phyloP scores from a whole-genome alignment of 1,284 basidiomycete species.

The Rhodotorula sp. region DNA sequence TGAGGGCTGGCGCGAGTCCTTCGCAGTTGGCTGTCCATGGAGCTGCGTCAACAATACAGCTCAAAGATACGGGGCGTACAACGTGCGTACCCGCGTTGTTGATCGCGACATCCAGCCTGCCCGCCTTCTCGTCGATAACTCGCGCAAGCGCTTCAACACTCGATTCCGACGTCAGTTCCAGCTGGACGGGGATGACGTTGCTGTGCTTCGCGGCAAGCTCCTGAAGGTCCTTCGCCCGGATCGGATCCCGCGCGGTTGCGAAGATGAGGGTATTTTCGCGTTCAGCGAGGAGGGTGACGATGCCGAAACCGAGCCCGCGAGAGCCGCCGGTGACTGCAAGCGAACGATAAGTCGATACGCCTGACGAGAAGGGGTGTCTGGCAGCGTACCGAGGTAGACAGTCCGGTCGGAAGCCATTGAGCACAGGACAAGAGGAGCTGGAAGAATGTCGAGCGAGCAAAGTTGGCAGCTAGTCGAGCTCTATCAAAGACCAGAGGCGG shows the following conservation, averaged over 20 bases:
- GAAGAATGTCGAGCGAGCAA: no score
- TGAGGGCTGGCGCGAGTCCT: neutral
- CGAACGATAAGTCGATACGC: no score
- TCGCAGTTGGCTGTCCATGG: no score
- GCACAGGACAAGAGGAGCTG: no score
- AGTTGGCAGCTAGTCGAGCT: no score
- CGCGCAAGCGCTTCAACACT: slow-evolving; percentile 5
- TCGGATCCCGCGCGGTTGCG: slow-evolving; percentile 37
- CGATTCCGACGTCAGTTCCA: slow-evolving; percentile 2
- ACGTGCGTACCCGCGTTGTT: slow-evolving; percentile 28
- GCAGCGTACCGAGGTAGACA: no score
- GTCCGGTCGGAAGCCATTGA: no score
- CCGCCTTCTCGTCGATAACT: slow-evolving; percentile 14
- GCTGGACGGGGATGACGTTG: slow-evolving; percentile 20
- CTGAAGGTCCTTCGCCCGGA: slow-evolving; percentile 24
- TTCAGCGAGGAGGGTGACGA: slow-evolving; percentile 31
- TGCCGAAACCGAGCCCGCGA: slow-evolving; percentile 23
- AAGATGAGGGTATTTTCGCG: slow-evolving; percentile 33
- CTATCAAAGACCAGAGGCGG: no score
- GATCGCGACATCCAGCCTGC: slow-evolving; percentile 21
- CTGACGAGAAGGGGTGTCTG: no score
- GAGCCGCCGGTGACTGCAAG: slow-evolving; percentile 1
- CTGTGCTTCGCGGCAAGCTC: slow-evolving; percentile 23
- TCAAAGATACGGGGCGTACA: no score
- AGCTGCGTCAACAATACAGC: no score